These are phyloP conservation scores for Tolypocladium sp. DNA, from an alignment of 2,329 filamentous ascomycete genomes.

Conservation along the genomic window DNA sequence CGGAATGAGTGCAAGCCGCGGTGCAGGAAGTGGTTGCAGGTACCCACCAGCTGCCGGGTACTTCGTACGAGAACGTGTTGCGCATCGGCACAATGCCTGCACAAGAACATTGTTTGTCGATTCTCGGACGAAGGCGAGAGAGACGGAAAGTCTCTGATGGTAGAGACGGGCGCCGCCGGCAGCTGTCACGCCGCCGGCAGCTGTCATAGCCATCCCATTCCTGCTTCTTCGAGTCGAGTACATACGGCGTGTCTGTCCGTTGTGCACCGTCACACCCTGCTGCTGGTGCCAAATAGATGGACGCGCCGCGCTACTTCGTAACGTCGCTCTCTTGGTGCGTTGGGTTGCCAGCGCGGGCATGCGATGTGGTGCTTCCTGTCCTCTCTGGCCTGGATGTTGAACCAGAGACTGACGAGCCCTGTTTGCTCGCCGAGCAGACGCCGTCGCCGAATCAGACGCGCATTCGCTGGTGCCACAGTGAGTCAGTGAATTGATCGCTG, in stretches of 20 bases:
- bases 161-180: background rate
- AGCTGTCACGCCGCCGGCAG: background rate
- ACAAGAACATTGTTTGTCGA: background rate
- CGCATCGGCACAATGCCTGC: background rate
- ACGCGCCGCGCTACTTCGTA: background rate
- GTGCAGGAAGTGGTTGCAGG: background rate
- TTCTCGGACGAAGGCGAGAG: background rate
- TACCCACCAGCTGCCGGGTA: background rate
- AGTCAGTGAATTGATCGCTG: background rate
- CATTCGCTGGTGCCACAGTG: background rate
- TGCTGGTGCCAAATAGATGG: background rate
- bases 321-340: background rate
- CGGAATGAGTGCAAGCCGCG: background rate
- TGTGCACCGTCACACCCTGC: background rate
- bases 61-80: background rate
- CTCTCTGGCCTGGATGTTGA: background rate
- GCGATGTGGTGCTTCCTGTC: background rate
- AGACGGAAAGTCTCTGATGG: too few species aligned
- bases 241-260: background rate
- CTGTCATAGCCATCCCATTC: background rate
- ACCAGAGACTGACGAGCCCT: background rate
- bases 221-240: background rate
- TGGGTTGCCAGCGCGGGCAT: background rate
- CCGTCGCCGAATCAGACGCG: background rate
- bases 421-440: background rate